Conservation (phyloP, 139 green algal species). For the Trebouxia sp. region DNA sequence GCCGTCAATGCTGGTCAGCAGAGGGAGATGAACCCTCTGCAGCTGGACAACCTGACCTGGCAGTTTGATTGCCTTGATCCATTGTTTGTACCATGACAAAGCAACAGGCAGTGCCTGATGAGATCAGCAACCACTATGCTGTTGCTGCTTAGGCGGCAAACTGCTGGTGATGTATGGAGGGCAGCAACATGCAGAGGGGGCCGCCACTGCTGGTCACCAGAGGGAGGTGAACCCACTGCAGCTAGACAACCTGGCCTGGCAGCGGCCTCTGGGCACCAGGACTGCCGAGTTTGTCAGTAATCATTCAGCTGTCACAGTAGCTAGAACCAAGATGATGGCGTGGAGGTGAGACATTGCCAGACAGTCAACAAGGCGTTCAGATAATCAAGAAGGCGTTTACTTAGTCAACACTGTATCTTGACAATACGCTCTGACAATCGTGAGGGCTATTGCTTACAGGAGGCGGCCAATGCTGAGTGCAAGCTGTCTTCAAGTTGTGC, state of each 20-base stretch:
- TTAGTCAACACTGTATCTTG: neutral
- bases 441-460: neutral
- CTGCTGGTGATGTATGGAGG: too few species aligned
- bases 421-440: neutral
- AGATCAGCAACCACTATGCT: too few species aligned
- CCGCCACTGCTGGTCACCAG: too few species aligned
- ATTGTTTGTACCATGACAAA: too few species aligned
- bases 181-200: too few species aligned
- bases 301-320: conserved; percentile 17
- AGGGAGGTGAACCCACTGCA: conserved; percentile 26
- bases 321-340: conserved; percentile 28
- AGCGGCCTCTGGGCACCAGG: conserved; percentile 7
- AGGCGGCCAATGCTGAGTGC: neutral
- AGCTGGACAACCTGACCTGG: too few species aligned
- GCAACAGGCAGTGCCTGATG: neutral
- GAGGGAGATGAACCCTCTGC: too few species aligned
- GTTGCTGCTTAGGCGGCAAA: too few species aligned
- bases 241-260: conserved; percentile 30
- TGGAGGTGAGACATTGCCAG: neutral
- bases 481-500: neutral
- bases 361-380: neutral
- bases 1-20: neutral
- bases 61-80: too few species aligned
- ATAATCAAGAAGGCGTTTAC: neutral
- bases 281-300: neutral